Evolutionary conservation across 768 basidiomycete species (phyloP), one percentile per base, ranked within the genome.

Genomic region (Cubamyces lactineus): DNA sequence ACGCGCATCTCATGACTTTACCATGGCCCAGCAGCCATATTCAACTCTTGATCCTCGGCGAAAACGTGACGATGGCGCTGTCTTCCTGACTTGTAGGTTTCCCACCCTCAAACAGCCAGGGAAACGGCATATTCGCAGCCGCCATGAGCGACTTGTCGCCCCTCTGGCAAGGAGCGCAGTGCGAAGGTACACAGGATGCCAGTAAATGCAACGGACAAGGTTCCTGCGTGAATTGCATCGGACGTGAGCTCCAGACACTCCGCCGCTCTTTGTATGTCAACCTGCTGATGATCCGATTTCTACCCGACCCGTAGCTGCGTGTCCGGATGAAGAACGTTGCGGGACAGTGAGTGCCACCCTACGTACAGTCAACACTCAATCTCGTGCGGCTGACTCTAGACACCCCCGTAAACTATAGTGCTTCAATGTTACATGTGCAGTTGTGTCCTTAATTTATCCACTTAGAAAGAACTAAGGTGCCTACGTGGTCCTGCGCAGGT

Each of bases 71-170:
- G 28, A 8, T 8, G 28, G 28, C 28, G 28, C 8, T 30, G 28
- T 30, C 30, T 28, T 2, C 21, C 1, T 17, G 5, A 11, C 34
- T 17, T 40, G 7, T 45, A 68, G 71, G 72, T 9, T 73, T 71
- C 52, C 55, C 66, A 12, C 68, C 72, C 1, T 69, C 66, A 46
- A 74, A 74, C 50, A 70, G 67, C 28, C 73, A 74, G 63, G 73
- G 72, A 12, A 69, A 48, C 46, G 66, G 64, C 21, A 72, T 73
- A 41, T 74, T 71, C 61, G 72, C 74, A 15, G 71, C 73, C 23
- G 73, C 73, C 12, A 72, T 74, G 70, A 64, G 64, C 60, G 72
- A 74, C 57, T 62, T 73, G 5, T 73, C 72, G 16, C 73, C 73
- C 9, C 66, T 75, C 3, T 75, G 74, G 73, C 66, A 64, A 9